These are phyloP conservation scores for Zygosaccharomyces rouxii DNA, from an alignment of 805 yeast genomes.

Conservation along the genomic window DNA sequence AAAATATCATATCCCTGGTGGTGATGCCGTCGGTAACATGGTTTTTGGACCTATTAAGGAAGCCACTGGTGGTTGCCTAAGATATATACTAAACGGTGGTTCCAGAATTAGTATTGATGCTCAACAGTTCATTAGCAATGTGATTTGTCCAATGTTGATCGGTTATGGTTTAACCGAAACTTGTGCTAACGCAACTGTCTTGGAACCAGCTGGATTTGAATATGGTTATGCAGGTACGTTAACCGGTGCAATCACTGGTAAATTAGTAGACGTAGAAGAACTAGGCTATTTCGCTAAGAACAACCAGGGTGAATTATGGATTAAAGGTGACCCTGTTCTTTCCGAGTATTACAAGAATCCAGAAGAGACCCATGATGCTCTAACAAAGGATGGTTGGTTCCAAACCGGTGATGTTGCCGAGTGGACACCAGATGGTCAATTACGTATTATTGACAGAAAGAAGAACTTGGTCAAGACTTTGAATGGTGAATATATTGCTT, in stretches of 20 bases:
- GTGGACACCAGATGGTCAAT: constrained; percentile 77
- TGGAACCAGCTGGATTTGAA: constrained; percentile 62
- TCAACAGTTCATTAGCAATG: constrained; percentile 70
- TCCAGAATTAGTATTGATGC: constrained; percentile 81
- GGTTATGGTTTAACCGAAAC: constrained; percentile 98
- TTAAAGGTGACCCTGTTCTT: constrained; percentile 69
- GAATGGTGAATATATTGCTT: constrained; percentile 96
- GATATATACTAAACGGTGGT: constrained; percentile 80
- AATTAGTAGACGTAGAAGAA: constrained; percentile 85
- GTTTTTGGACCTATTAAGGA: constrained; percentile 84
- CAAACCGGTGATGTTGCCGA: constrained; percentile 95
- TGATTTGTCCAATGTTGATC: constrained; percentile 79
- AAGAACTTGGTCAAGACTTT: constrained; percentile 93
- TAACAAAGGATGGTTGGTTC: constrained; percentile 88
- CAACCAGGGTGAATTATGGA: constrained; percentile 87
- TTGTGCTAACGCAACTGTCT: constrained; percentile 77
- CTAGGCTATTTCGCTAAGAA: constrained; percentile 87
- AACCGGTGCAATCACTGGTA: constrained; percentile 77
- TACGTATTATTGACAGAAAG: constrained; percentile 85
- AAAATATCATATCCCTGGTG: constrained; percentile 69
- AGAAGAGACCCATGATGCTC: constrained; percentile 71
- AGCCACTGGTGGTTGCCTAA: constrained; percentile 91
- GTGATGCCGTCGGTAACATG: constrained; percentile 54
- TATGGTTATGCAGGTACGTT: constrained; percentile 78
- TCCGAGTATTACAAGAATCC: constrained; percentile 78